These are phyloP conservation scores for Dothistroma pini DNA, from an alignment of 2,329 filamentous ascomycete species.

Conservation along the genomic window DNA sequence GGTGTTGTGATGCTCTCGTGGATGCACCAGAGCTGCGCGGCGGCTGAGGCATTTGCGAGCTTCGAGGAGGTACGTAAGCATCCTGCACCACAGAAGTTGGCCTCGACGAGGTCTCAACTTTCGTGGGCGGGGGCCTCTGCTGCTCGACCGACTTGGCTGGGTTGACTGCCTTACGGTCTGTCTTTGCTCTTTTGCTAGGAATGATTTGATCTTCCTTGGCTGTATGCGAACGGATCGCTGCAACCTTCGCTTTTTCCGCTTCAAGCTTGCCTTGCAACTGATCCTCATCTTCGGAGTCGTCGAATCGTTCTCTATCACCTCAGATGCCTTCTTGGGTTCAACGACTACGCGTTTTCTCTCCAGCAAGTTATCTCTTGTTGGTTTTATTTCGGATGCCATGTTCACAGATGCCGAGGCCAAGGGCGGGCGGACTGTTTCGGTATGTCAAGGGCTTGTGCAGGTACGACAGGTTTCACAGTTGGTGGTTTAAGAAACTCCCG, in stretches of 20 bases:
- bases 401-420: slow-evolving; percentile 9
- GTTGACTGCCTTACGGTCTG: neutral
- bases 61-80: neutral
- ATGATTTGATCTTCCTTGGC: slow-evolving; percentile 16
- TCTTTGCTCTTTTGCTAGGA: slow-evolving; percentile 10
- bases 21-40: neutral
- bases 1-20: neutral
- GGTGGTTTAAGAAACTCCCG: neutral
- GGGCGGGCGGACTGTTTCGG: neutral
- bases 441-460: neutral
- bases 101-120: neutral
- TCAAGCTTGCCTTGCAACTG: slow-evolving; percentile 11
- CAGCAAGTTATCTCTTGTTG: neutral
- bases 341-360: slow-evolving; percentile 4
- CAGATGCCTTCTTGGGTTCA: neutral
- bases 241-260: slow-evolving; percentile 13
- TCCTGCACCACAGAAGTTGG: neutral
- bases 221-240: slow-evolving; percentile 14
- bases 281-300: slow-evolving; percentile 16
- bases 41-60: neutral
- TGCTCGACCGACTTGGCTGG: neutral
- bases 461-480: neutral
- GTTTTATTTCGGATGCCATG: neutral
- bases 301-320: slow-evolving; percentile 1
- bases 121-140: neutral